Percentiles rank a stretch among this genome's conserved stretches.
phyloP scores from a whole-genome alignment of 2,329 filamentous ascomycete species.

The Neonectria sp. region DNA sequence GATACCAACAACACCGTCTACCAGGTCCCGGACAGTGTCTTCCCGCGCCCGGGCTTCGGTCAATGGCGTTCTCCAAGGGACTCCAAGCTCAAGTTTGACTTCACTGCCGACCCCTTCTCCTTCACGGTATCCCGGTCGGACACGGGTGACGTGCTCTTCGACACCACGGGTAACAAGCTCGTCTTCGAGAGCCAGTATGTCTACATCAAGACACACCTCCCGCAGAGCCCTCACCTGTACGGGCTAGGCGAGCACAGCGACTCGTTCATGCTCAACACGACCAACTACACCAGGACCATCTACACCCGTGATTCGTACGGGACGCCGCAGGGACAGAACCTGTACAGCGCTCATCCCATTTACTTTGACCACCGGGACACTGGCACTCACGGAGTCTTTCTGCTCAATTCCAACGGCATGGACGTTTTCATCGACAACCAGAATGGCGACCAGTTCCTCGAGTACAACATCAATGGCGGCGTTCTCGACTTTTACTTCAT shows the following conservation, averaged over 20 bases:
- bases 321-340: conserved; percentile 73
- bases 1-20: conserved; percentile 80
- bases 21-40: conserved; percentile 79
- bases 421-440: conserved; percentile 80
- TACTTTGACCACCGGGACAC: conserved; percentile 79
- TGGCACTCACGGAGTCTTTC: conserved; percentile 76
- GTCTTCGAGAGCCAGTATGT: conserved; percentile 87
- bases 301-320: conserved; percentile 73
- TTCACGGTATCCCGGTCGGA: conserved; percentile 69
- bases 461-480: conserved; percentile 85
- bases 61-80: conserved; percentile 41
- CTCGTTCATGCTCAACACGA: conserved; percentile 76
- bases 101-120: conserved; percentile 71
- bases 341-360: conserved; percentile 83
- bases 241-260: conserved; percentile 86
- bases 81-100: conserved; percentile 64
- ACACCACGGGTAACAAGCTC: conserved; percentile 76
- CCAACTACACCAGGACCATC: conserved; percentile 73
- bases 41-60: conserved; percentile 66
- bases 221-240: conserved; percentile 79
- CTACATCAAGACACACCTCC: conserved; percentile 78
- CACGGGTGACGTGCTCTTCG: conserved; percentile 72
- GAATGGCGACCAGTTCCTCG: conserved; percentile 75
- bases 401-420: conserved; percentile 83
- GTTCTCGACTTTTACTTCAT: conserved; percentile 81